Evolutionary conservation across 108 stramenopile species (phyloP).

Genomic region (Cyclotella baltica): DNA sequence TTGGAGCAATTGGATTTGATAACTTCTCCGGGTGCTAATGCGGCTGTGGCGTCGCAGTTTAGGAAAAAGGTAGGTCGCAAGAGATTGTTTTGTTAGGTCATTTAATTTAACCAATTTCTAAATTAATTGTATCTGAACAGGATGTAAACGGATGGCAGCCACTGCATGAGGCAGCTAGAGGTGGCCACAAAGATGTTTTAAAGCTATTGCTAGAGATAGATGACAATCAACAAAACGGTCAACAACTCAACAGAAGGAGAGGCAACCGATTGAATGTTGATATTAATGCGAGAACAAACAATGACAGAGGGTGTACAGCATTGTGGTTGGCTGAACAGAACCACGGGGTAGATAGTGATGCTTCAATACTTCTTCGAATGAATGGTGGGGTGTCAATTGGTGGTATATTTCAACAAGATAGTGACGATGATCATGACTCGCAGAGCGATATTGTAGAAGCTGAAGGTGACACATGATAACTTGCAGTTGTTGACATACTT

Average conservation of each 20-base stretch:
- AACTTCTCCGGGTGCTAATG: background rate
- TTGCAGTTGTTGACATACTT: no score
- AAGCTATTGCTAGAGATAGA: slow-evolving; percentile 43
- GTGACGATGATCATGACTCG: slow-evolving; percentile 4
- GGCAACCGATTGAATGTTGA: slow-evolving; percentile 26
- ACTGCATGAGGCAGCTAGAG: slow-evolving; percentile 49
- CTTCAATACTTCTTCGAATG: slow-evolving; percentile 29
- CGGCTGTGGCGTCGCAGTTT: slow-evolving; percentile 23
- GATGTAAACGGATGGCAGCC: slow-evolving; percentile 58
- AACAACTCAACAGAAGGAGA: slow-evolving; percentile 4
- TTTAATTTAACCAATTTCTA: background rate
- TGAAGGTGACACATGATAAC: background rate
- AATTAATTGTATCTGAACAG: background rate
- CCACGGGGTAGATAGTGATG: slow-evolving; percentile 41
- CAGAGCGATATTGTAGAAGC: slow-evolving; percentile 8
- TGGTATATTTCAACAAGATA: background rate
- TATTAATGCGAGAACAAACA: slow-evolving; percentile 51
- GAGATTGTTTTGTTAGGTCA: background rate
- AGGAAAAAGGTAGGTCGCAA: slow-evolving; percentile 18
- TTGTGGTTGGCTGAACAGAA: slow-evolving; percentile 39
- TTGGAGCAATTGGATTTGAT: slow-evolving; percentile 12
- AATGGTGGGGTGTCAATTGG: slow-evolving; percentile 42
- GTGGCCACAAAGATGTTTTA: slow-evolving; percentile 30
- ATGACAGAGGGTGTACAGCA: slow-evolving; percentile 39
- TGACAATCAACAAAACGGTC: slow-evolving; percentile 24